Conservation (phyloP, 1,139 yeast species). For the Insectozyma bohioensis region DNA sequence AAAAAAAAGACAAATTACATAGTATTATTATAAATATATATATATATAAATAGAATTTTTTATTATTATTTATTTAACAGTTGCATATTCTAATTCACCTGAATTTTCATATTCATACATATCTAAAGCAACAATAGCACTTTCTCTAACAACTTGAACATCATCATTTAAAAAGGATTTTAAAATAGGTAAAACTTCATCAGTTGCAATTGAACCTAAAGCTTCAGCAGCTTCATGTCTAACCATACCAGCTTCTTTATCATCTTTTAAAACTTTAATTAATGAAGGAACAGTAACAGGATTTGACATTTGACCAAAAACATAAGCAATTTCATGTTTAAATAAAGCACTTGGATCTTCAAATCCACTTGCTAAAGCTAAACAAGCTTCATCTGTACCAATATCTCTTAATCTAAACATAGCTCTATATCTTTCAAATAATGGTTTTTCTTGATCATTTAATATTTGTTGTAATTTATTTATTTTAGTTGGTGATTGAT, state of each 20-base stretch:
- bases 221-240: constrained; percentile 99
- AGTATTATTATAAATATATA: constrained; percentile 5
- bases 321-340: constrained; percentile 97
- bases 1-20: neutral
- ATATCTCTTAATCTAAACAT: constrained; percentile 97
- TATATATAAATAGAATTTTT: constrained; percentile 1
- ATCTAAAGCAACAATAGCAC: constrained; percentile 94
- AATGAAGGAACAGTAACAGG: constrained; percentile 91
- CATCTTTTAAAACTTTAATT: constrained; percentile 74
- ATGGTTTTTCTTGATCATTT: constrained; percentile 73
- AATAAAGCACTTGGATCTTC: constrained; percentile 88
- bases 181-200: constrained; percentile 87
- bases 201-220: constrained; percentile 95
- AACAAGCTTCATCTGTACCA: constrained; percentile 89
- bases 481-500: constrained; percentile 48
- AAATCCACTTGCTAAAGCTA: constrained; percentile 89
- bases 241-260: constrained; percentile 92
- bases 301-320: constrained; percentile 94
- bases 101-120: constrained; percentile 97
- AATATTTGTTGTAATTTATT: constrained; percentile 65
- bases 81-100: constrained; percentile 77
- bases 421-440: constrained; percentile 95
- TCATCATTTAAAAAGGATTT: constrained; percentile 75
- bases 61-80: constrained; percentile 14
- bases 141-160: constrained; percentile 90